Base-by-base conservation (phyloP, 306 rosid genomes). In the Fragaria vesca region DNA sequence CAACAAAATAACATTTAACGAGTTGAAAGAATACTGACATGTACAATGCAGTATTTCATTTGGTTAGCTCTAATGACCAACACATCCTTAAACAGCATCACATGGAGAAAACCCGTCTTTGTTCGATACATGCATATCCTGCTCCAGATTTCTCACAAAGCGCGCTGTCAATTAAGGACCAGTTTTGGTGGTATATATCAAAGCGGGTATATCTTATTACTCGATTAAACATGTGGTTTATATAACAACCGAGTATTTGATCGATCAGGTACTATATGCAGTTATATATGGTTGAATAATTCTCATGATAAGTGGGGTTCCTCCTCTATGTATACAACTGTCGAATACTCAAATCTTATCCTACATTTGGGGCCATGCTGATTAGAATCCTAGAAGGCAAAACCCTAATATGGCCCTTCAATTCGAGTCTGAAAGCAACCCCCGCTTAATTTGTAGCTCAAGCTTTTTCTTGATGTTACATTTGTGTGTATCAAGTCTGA, bases 391-490 rank as follows among this genome's bases (percentile, higher is more conserved):
- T 54, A 65, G 32, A 61, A 78, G 51, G 77, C 79, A 72, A 76
- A 40, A 70, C 28, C 40, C 43, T 63, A 10, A 42, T 7, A 40
- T 21, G 83, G 86, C 51, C 81, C 82, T 66, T 73, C 24, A 68
- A 77, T 66, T 73, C 16, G 68, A 77, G 21, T 80, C 76, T 81
- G 79, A 87, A 28, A 77, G 78, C 86, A 84, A 72, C 88, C 21
- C 78, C 62, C 38, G 34, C 34, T 32, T 3, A 47, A 63, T 77
- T 54, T 70, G 69, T 8, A 80, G 84, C 81, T 66, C 65, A 45
- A 66, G 65, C 10, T 72, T 65, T 69, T 65, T 69, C 24, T 57
- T 66, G 47, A 72, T 48, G 46, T 58, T 57, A 72, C 55, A 28
- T 61, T 20, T 26, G 11, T 57, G 63, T 60, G 66, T 12, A 21